Base-by-base conservation (phyloP, 495 filamentous ascomycete species). In the Apiosordaria backusii region DNA sequence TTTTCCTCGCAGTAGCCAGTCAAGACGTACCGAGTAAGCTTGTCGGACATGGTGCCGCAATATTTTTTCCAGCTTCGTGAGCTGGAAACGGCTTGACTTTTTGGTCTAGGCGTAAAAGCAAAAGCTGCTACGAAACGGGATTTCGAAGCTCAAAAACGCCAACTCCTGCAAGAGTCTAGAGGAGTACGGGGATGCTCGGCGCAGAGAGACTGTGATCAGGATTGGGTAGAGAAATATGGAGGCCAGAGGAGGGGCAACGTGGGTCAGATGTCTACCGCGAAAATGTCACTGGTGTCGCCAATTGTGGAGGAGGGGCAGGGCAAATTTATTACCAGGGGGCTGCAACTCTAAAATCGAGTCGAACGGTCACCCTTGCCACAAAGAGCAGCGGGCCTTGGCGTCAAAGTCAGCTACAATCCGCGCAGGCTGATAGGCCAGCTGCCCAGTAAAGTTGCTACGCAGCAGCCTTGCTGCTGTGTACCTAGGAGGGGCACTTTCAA, bases 1-100 rank as follows among this genome's bases (percentile, higher is more conserved):
- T 45, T 7, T 13, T 45, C 10, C 35, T 45, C 35, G 35, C 35
- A 45, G 27, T 7, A 29, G 27, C 27, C 27, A 29, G 27, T 7
- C 4, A 29, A 3, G 3, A 53, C 72, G 50, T 76, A 76, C 71
- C 75, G 76, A 64, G 77, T 78, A 22, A 80, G 76, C 65, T 74
- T 78, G 62, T 77, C 74, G 59, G 78, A 71, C 78, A 80, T 80
- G 57, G 50, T 66, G 61, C 15, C 35, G 35, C 9, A 45, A 45
- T 45, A 45, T 45, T 45, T 45, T 45, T 13, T 15, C 35, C 35
- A 45, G 35, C 35, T 45, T 45, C 35, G 5, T 45, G 3, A 15
- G 35, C 9, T 45, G 35, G 35, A 9, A 13, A 2, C 35, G 10
- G 35, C 35, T 45, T 45, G 35, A 2, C 3, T 45, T 45, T 45